phyloP scores from a whole-genome alignment of 2,329 filamentous ascomycete genomes.

The Fusarium goolgardi region DNA sequence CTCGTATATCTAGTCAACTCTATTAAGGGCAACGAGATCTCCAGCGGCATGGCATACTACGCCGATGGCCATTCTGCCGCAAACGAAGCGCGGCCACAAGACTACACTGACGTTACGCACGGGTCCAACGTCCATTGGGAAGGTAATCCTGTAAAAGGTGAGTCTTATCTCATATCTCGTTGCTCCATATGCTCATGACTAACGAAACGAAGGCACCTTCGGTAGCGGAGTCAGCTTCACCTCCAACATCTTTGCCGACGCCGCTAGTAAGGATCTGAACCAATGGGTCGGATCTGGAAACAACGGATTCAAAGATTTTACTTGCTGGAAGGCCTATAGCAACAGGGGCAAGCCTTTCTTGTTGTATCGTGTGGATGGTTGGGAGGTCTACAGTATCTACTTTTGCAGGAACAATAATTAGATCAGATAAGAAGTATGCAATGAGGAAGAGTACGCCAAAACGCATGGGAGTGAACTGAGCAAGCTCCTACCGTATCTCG shows the following conservation, averaged over 20 bases:
- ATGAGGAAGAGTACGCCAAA: no score
- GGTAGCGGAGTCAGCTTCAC: constrained; percentile 5
- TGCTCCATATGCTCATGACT: not conserved
- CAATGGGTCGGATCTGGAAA: constrained; percentile 6
- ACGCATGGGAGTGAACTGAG: accelerated
- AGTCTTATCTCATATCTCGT: not conserved
- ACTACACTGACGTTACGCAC: not conserved
- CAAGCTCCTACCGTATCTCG: no score
- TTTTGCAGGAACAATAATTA: not conserved
- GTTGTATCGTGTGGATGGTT: constrained; percentile 2
- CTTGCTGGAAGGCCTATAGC: not conserved
- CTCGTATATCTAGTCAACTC: constrained; percentile 9
- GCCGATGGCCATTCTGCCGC: not conserved
- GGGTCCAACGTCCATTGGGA: not conserved
- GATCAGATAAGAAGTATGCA: no score
- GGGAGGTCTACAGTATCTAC: constrained; percentile 1
- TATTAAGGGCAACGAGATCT: not conserved
- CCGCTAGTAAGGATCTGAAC: not conserved
- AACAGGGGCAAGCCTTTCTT: not conserved
- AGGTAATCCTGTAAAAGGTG: constrained; percentile 1
- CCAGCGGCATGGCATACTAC: constrained; percentile 11
- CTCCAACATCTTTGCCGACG: constrained; percentile 6
- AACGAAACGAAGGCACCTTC: not conserved
- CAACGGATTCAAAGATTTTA: not conserved
- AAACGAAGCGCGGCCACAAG: not conserved